Conservation (phyloP, 2,329 filamentous ascomycete species). For the Calonectria hongkongensis region DNA sequence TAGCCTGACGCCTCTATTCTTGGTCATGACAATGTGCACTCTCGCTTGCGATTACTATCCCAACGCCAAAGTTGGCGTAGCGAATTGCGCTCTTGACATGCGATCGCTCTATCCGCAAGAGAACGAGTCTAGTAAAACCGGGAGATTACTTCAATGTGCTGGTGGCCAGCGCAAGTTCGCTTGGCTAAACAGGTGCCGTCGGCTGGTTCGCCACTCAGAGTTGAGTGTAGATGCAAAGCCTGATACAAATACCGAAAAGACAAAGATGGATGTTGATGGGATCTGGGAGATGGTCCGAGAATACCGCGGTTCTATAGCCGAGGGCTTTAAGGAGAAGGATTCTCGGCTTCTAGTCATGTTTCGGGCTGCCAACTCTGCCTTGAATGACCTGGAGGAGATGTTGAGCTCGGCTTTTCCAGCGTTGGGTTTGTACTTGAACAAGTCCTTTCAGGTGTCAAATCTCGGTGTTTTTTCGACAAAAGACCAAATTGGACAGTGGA, state of each 20-base stretch:
- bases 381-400: conserved; percentile 36
- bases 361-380: conserved; percentile 32
- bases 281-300: conserved; percentile 38
- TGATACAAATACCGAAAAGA: background rate
- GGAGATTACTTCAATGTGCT: conserved; percentile 32
- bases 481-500: conserved; percentile 25
- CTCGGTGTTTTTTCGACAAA: conserved; percentile 25
- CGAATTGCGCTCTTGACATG: conserved; percentile 41
- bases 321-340: conserved; percentile 11
- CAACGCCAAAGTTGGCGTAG: conserved; percentile 45
- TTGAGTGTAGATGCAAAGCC: background rate
- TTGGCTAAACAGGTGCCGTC: conserved; percentile 34
- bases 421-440: conserved; percentile 39
- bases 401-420: conserved; percentile 33
- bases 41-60: conserved; percentile 50
- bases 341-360: conserved; percentile 18
- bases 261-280: background rate
- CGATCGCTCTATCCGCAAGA: conserved; percentile 26
- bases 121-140: background rate
- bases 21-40: conserved; percentile 36
- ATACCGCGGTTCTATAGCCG: conserved; percentile 29
- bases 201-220: background rate
- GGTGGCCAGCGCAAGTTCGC: conserved; percentile 20
- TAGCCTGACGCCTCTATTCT: conserved; percentile 52
- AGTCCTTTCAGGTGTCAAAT: conserved; percentile 40